phyloP scores from a whole-genome alignment of 306 rosid species.

The Argentina anserina region DNA sequence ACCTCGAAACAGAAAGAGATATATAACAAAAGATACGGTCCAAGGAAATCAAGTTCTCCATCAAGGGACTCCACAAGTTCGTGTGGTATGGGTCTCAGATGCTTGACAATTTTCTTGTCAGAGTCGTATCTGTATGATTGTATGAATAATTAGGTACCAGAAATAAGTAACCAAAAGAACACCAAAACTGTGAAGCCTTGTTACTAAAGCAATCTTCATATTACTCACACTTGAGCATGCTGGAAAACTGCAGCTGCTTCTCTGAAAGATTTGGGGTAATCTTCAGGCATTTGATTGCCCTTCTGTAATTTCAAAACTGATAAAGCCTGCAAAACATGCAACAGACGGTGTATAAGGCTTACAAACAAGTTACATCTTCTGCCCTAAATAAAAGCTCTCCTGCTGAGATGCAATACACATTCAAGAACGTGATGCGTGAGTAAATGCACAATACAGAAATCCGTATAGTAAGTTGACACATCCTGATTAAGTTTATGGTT shows the following conservation, averaged over 20 bases:
- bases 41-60: conserved; percentile 69
- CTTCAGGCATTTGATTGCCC: conserved; percentile 66
- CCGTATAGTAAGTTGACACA: neutral
- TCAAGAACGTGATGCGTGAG: neutral
- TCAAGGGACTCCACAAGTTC: conserved; percentile 47
- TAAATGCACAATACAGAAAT: neutral
- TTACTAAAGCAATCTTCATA: neutral
- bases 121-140: conserved; percentile 61
- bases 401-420: neutral
- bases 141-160: conserved; percentile 23
- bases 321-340: conserved; percentile 48
- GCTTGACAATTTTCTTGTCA: conserved; percentile 57
- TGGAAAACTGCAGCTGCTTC: conserved; percentile 82
- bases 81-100: conserved; percentile 62
- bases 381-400: neutral
- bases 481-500: neutral
- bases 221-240: conserved; percentile 74
- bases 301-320: conserved; percentile 76
- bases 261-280: conserved; percentile 62
- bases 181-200: neutral
- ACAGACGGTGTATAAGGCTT: neutral
- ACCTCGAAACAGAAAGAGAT: neutral
- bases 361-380: neutral
- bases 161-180: conserved; percentile 1
- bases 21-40: conserved; percentile 75